A percentile compares a stretch with the other conserved stretches of the same genome.
phyloP scores from a whole-genome alignment of 2,329 filamentous ascomycete genomes.

The Fusarium albosuccineum region DNA sequence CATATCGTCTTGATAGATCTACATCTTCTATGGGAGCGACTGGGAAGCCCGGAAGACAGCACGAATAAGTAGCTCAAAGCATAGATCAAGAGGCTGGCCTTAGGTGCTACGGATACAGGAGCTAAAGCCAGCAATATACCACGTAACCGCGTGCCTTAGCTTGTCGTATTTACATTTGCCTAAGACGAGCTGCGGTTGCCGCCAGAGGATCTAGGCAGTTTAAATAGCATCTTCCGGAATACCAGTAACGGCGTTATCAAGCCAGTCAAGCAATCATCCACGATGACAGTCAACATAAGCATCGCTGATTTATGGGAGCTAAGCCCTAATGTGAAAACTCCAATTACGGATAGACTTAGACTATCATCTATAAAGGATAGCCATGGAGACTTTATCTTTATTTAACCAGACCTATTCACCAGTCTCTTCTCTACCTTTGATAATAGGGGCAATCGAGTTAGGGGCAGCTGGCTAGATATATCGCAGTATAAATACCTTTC shows the following conservation, averaged over 20 bases:
- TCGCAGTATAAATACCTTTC: slow-evolving; percentile 50
- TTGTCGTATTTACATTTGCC: slow-evolving; percentile 50
- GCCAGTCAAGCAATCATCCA: slow-evolving; percentile 5
- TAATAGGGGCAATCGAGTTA: not conserved
- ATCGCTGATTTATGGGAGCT: slow-evolving; percentile 6
- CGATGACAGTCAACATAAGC: slow-evolving; percentile 31
- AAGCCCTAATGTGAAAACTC: not conserved
- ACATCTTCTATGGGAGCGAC: slow-evolving; percentile 58
- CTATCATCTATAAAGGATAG: not conserved
- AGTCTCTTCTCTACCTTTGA: slow-evolving; percentile 37
- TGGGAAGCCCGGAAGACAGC: slow-evolving; percentile 27
- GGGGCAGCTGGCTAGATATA: slow-evolving; percentile 23
- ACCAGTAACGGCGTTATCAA: not conserved
- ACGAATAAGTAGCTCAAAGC: too few relatives aligned
- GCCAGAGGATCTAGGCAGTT: slow-evolving; percentile 25
- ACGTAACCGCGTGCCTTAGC: slow-evolving; percentile 55
- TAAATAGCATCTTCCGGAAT: slow-evolving; percentile 8
- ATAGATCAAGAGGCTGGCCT: not conserved
- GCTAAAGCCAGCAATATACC: not conserved
- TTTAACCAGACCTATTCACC: slow-evolving; percentile 44
- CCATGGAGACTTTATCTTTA: slow-evolving; percentile 49
- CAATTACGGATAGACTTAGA: not conserved
- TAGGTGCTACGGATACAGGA: not conserved
- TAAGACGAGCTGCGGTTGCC: slow-evolving; percentile 52
- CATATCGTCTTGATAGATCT: slow-evolving; percentile 61